A percentile compares a stretch with the other conserved stretches of the same genome.
These are phyloP conservation scores for Alternaria panax DNA, from an alignment of 2,329 filamentous ascomycete genomes.

Conservation along the genomic window DNA sequence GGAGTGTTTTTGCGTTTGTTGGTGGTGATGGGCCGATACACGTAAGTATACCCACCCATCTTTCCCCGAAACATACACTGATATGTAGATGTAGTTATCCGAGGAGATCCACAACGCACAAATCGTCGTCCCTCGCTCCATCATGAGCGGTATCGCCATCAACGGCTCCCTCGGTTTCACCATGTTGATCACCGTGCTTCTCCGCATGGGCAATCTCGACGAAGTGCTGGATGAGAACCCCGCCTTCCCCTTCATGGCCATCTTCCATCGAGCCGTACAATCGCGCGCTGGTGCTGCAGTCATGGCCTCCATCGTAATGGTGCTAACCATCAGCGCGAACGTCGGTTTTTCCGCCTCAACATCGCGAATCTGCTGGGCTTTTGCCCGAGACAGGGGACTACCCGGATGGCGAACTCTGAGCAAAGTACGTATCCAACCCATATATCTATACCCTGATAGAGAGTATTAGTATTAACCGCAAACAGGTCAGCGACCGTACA, in stretches of 20 bases:
- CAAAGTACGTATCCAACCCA: conserved; percentile 14
- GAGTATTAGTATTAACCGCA: conserved; percentile 7
- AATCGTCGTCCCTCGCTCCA: conserved; percentile 43
- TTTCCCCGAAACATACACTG: too few species aligned
- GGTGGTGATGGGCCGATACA: conserved; percentile 51
- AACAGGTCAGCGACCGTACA: conserved; percentile 30
- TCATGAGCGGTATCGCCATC: conserved; percentile 48
- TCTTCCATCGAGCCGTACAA: conserved; percentile 50
- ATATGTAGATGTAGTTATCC: conserved; percentile 24
- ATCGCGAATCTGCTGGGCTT: conserved; percentile 51
- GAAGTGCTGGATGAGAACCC: conserved; percentile 43
- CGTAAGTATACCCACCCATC: conserved; percentile 27
- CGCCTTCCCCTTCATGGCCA: conserved; percentile 57
- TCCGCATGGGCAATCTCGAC: conserved; percentile 47
- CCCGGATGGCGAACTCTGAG: conserved; percentile 45
- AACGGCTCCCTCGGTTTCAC: conserved; percentile 51
- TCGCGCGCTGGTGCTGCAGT: conserved; percentile 52
- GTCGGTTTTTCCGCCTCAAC: conserved; percentile 48
- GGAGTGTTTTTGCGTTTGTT: conserved; percentile 46
- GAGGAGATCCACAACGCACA: conserved; percentile 45
- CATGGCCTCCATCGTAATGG: conserved; percentile 48
- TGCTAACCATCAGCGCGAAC: conserved; percentile 45
- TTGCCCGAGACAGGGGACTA: conserved; percentile 51
- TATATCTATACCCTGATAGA: background rate
- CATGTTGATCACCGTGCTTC: conserved; percentile 38